These are phyloP conservation scores for Pseudogymnoascus pannorum DNA, from an alignment of 2,329 filamentous ascomycete species.

Conservation along the genomic window DNA sequence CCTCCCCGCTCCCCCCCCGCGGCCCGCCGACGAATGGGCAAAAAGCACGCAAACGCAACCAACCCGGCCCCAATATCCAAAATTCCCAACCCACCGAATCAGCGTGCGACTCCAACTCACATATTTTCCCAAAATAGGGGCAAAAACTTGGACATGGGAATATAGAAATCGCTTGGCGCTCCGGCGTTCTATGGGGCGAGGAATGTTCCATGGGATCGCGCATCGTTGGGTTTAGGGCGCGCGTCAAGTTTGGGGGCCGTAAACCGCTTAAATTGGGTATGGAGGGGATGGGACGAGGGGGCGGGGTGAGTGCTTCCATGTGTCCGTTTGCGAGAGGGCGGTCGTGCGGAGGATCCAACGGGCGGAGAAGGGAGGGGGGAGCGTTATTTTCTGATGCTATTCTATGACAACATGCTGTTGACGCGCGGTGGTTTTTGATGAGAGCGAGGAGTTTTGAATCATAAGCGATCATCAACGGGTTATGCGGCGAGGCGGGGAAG, in stretches of 20 bases:
- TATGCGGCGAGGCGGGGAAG: neutral
- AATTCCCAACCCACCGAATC: no score
- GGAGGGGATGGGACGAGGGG: neutral
- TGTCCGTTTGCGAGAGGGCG: neutral
- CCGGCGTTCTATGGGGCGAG: neutral
- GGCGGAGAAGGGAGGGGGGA: no score
- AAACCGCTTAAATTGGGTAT: slow-evolving; percentile 1
- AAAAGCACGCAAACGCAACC: neutral
- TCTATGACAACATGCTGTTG: neutral
- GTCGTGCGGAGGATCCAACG: neutral
- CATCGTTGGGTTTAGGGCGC: no score
- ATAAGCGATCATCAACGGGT: no score
- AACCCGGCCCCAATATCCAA: no score
- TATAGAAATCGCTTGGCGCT: no score
- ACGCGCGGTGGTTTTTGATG: no score
- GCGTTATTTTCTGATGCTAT: no score
- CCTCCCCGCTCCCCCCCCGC: neutral
- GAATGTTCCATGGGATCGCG: neutral
- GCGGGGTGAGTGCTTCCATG: neutral
- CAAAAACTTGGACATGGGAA: no score
- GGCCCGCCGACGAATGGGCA: neutral
- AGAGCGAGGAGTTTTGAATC: no score
- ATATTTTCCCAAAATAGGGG: neutral
- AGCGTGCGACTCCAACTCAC: no score
- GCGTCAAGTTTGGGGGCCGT: slow-evolving; percentile 5